Evolutionary conservation across 306 rosid genomes (phyloP).

Genomic region (Prunus davidiana): DNA sequence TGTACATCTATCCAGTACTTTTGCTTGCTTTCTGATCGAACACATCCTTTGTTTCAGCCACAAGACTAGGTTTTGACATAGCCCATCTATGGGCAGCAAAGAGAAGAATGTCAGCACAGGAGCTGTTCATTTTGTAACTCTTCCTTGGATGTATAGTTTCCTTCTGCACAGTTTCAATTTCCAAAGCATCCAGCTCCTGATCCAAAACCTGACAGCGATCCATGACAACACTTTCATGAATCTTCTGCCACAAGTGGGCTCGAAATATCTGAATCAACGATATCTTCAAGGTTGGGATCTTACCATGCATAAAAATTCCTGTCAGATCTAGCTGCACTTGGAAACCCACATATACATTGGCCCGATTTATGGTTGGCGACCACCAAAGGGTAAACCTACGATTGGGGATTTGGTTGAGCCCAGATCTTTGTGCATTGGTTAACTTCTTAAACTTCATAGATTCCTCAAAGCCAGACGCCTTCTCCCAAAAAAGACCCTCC

Average conservation of each 20-base stretch:
- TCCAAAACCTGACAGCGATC: slow-evolving; percentile 99
- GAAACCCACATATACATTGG: slow-evolving; percentile 97
- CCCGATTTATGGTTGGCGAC: slow-evolving; percentile 98
- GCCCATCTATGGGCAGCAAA: slow-evolving; percentile 99
- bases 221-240: slow-evolving; percentile 99
- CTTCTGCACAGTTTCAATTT: slow-evolving; percentile 97
- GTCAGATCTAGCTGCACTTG: slow-evolving; percentile 99
- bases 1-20: slow-evolving; percentile 99
- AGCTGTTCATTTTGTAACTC: slow-evolving; percentile 99
- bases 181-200: slow-evolving; percentile 98
- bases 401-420: slow-evolving; percentile 98
- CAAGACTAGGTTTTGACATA: slow-evolving; percentile 99
- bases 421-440: slow-evolving; percentile 99
- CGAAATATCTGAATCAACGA: slow-evolving; percentile 95
- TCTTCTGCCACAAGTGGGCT: slow-evolving; percentile 99
- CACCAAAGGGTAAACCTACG: slow-evolving; percentile 99
- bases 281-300: slow-evolving; percentile 95
- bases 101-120: slow-evolving; percentile 95
- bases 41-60: slow-evolving; percentile 95
- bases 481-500: slow-evolving; percentile 99
- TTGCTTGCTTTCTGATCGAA: slow-evolving; percentile 98
- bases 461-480: slow-evolving; percentile 99
- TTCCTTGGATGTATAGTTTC: slow-evolving; percentile 99
- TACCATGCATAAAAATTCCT: slow-evolving; percentile 99
- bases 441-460: slow-evolving; percentile 98